These are phyloP conservation scores for Telfairia occidentalis DNA, from an alignment of 331 rosid genomes.

Conservation along the genomic window DNA sequence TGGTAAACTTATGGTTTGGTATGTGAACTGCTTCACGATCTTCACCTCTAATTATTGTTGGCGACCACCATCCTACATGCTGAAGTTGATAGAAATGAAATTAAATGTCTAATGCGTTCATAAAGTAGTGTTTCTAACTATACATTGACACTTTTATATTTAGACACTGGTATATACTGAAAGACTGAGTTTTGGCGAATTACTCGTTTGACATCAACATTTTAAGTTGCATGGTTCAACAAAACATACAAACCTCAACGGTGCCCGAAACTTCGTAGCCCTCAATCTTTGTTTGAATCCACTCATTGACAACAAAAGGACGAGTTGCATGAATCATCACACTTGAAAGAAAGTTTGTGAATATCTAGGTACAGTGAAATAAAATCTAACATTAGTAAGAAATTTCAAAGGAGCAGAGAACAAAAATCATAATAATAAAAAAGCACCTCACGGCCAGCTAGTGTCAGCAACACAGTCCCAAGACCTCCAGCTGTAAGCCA, in stretches of 20 bases:
- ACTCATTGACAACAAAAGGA: slow-evolving; percentile 72
- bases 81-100: slow-evolving; percentile 24
- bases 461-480: slow-evolving; percentile 90
- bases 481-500: slow-evolving; percentile 99
- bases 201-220: not conserved
- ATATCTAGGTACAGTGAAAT: slow-evolving; percentile 42
- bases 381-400: slow-evolving; percentile 5
- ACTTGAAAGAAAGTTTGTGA: slow-evolving; percentile 89
- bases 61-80: slow-evolving; percentile 99
- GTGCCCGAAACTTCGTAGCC: slow-evolving; percentile 91
- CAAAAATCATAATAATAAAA: not conserved
- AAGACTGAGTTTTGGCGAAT: not conserved
- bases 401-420: slow-evolving; percentile 6
- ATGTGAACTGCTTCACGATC: slow-evolving; percentile 96
- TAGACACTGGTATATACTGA: not conserved
- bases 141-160: not conserved
- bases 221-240: slow-evolving; percentile 8
- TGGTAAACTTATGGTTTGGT: slow-evolving; percentile 87
- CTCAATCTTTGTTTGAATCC: slow-evolving; percentile 90
- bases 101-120: not conserved
- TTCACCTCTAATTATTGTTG: slow-evolving; percentile 86
- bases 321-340: slow-evolving; percentile 92
- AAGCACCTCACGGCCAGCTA: slow-evolving; percentile 90
- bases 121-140: not conserved
- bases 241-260: slow-evolving; percentile 62